Percentiles rank a stretch among this genome's conserved stretches.
phyloP scores from a whole-genome alignment of 495 filamentous ascomycete genomes.

The Penicillium longicatenatum region DNA sequence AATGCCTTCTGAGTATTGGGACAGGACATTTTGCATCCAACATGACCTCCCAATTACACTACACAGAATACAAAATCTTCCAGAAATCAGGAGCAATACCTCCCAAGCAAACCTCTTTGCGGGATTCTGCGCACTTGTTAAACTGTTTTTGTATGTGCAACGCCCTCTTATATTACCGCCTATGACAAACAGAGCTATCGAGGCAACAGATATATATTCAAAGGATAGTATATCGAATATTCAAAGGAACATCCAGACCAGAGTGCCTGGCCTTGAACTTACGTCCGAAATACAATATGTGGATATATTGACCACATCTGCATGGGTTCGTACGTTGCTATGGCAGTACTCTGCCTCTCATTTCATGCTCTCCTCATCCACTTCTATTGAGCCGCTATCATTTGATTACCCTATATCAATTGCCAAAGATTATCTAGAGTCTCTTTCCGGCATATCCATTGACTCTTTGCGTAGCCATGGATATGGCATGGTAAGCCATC shows the following conservation, averaged over 20 bases:
- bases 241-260: conserved; percentile 5
- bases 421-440: conserved; percentile 19
- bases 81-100: conserved; percentile 9
- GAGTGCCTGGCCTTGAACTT: conserved; percentile 4
- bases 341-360: conserved; percentile 24
- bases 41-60: conserved; percentile 20
- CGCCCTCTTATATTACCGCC: conserved; percentile 8
- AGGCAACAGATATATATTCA: conserved; percentile 8
- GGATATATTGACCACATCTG: conserved; percentile 21
- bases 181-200: conserved; percentile 6
- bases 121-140: conserved; percentile 16
- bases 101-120: conserved; percentile 9
- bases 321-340: conserved; percentile 20
- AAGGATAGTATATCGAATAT: conserved; percentile 11
- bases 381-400: conserved; percentile 14
- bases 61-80: conserved; percentile 16
- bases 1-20: neutral
- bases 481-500: conserved; percentile 22
- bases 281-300: conserved; percentile 15
- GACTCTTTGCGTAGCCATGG: conserved; percentile 19
- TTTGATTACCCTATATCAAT: conserved; percentile 21
- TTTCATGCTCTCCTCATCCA: conserved; percentile 25
- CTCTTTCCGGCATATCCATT: conserved; percentile 13
- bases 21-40: conserved; percentile 24
- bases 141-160: conserved; percentile 15